A percentile compares a stretch with the other conserved stretches of the same genome.
Evolutionary conservation across 192 early-diverging fungal species (phyloP).

Genomic region (Backusella australiensis): DNA sequence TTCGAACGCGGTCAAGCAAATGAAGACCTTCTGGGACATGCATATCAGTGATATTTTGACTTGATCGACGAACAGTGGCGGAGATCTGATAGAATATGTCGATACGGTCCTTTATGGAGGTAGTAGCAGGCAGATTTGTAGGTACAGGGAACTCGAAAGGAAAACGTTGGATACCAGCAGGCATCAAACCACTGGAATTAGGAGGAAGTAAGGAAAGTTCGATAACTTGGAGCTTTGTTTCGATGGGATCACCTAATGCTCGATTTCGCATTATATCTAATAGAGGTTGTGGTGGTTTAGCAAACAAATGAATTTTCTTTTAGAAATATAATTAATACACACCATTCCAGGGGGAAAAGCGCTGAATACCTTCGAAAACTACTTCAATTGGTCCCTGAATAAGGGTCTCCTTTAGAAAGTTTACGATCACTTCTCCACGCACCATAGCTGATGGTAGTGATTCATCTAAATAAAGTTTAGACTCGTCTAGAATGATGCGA

Average conservation of each 20-base stretch:
- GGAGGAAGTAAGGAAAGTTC: slow-evolving; percentile 30
- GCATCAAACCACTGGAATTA: slow-evolving; percentile 9
- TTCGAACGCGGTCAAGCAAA: neutral
- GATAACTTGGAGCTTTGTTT: slow-evolving; percentile 23
- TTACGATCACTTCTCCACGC: slow-evolving; percentile 28
- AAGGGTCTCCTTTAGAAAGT: slow-evolving; percentile 11
- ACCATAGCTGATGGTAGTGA: slow-evolving; percentile 20
- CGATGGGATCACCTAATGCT: slow-evolving; percentile 5
- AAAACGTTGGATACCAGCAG: slow-evolving; percentile 22
- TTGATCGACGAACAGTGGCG: slow-evolving; percentile 7
- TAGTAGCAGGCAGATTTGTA: slow-evolving; percentile 20
- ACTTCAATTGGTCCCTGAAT: slow-evolving; percentile 29
- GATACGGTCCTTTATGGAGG: slow-evolving; percentile 11
- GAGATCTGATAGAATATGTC: slow-evolving; percentile 28
- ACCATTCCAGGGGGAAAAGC: slow-evolving; percentile 20
- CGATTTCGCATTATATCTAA: slow-evolving; percentile 16
- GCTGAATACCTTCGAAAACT: slow-evolving; percentile 24
- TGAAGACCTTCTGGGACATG: neutral
- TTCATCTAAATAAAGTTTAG: slow-evolving; percentile 23
- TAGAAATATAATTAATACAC: neutral
- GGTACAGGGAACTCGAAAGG: slow-evolving; percentile 37
- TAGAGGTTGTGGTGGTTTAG: neutral
- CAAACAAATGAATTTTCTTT: neutral
- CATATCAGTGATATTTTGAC: neutral
- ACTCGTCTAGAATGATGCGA: slow-evolving; percentile 18